A percentile compares a stretch with the other conserved stretches of the same genome.
These are phyloP conservation scores for Globisporangium polare DNA, from an alignment of 352 stramenopile genomes.

Conservation along the genomic window DNA sequence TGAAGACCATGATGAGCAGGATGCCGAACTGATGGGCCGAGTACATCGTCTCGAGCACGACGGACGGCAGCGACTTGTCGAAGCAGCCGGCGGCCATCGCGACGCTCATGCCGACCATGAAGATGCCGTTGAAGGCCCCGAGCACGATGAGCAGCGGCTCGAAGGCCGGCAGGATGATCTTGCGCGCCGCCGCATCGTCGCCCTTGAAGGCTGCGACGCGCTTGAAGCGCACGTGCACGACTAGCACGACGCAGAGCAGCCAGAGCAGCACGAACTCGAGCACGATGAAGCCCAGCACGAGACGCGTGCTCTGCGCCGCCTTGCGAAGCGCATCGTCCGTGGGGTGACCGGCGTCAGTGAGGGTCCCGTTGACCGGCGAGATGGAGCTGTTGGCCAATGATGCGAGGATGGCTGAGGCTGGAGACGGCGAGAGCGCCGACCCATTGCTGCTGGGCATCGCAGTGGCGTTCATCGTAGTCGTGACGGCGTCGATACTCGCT, in stretches of 20 bases:
- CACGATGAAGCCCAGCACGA: constrained; percentile 16
- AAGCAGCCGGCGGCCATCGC: constrained; percentile 22
- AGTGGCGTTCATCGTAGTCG: no score
- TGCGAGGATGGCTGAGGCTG: no score
- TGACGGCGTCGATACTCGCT: no score
- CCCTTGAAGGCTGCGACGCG: constrained; percentile 26
- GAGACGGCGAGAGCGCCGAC: no score
- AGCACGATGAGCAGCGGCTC: constrained; percentile 11
- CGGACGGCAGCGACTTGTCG: constrained; percentile 12
- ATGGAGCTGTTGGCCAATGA: no score
- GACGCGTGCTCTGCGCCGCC: constrained; percentile 3
- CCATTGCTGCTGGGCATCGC: no score
- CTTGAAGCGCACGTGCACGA: constrained; percentile 32
- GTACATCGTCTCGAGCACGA: constrained; percentile 28
- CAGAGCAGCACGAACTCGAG: constrained; percentile 53
- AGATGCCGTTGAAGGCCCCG: constrained; percentile 22
- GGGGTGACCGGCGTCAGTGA: no score
- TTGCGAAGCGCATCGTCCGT: not conserved
- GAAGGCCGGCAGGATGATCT: constrained; percentile 40
- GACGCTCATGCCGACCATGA: constrained; percentile 23
- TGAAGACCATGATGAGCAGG: constrained; percentile 31
- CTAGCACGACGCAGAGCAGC: constrained; percentile 26
- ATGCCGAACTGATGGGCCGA: constrained; percentile 32
- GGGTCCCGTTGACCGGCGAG: no score
- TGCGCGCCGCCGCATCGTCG: constrained; percentile 23